Evolutionary conservation across 495 filamentous ascomycete species (phyloP).

Genomic region (Oleoguttula mirabilis): DNA sequence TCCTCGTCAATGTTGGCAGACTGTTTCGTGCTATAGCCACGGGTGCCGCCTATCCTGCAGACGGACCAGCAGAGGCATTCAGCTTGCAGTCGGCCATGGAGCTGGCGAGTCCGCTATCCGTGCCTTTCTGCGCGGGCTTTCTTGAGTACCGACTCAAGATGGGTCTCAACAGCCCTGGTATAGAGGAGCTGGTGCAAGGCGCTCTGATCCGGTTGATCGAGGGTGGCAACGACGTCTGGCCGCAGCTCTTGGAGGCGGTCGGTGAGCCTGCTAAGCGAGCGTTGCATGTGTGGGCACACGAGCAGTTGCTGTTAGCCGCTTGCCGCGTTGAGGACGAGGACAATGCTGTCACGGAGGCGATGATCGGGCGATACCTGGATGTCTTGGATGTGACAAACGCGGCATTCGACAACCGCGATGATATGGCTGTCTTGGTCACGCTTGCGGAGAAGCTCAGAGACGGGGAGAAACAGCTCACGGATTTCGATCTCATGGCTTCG

Average conservation of each 20-base stretch:
- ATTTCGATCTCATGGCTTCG: background rate
- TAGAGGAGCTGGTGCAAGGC: background rate
- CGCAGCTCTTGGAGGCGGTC: conserved; percentile 12
- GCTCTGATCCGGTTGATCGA: conserved; percentile 9
- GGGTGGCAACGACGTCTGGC: conserved; percentile 14
- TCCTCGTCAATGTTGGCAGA: too few species aligned
- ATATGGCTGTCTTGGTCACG: background rate
- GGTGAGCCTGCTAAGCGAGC: conserved; percentile 3
- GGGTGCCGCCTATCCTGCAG: too few species aligned
- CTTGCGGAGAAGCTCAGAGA: conserved; percentile 5
- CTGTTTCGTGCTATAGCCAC: too few species aligned
- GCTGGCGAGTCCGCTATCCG: conserved; percentile 13
- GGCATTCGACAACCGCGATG: background rate
- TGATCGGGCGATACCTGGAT: conserved; percentile 5
- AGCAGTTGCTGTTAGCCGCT: conserved; percentile 2
- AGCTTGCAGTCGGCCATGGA: too few species aligned
- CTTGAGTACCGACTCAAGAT: background rate
- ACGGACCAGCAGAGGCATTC: too few species aligned
- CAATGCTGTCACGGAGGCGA: background rate
- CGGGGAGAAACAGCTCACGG: background rate
- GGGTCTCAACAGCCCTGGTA: too few species aligned
- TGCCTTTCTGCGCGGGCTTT: conserved; percentile 7
- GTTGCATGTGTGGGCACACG: conserved; percentile 10
- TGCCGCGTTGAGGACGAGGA: background rate
- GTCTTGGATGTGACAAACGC: conserved; percentile 2